Evolutionary conservation across 352 stramenopile species (phyloP).

Genomic region (Phytopythium mirpurense): DNA sequence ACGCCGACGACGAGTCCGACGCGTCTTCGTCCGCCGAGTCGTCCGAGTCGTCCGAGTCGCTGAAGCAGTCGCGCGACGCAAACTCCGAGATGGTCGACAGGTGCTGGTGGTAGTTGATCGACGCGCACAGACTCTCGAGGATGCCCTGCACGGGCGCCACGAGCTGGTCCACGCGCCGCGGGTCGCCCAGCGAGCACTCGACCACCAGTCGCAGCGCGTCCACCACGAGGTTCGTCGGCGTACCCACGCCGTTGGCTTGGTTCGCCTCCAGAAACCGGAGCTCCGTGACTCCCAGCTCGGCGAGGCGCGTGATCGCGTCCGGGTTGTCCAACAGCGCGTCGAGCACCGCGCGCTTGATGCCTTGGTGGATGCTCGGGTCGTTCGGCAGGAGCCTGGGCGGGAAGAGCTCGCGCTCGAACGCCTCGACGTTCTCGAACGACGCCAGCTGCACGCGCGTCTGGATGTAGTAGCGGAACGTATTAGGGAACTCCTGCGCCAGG

Average conservation of each 20-base stretch:
- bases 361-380: constrained; percentile 46
- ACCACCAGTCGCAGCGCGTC: constrained; percentile 57
- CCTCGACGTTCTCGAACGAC: constrained; percentile 68
- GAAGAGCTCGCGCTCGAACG: constrained; percentile 68
- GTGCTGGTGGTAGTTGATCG: constrained; percentile 78
- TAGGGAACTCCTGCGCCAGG: constrained; percentile 61
- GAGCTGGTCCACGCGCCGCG: constrained; percentile 39
- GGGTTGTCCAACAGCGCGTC: constrained; percentile 39
- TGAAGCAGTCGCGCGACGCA: constrained; percentile 68
- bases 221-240: constrained; percentile 44
- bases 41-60: constrained; percentile 69
- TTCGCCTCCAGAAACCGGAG: constrained; percentile 65
- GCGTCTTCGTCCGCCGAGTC: constrained; percentile 29
- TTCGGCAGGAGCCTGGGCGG: constrained; percentile 40
- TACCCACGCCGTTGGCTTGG: constrained; percentile 31
- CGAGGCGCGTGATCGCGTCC: constrained; percentile 38
- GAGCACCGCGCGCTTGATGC: constrained; percentile 51
- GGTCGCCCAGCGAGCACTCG: constrained; percentile 36
- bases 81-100: constrained; percentile 70
- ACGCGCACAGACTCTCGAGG: constrained; percentile 50
- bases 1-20: constrained; percentile 2
- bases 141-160: constrained; percentile 43
- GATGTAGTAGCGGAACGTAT: constrained; percentile 75
- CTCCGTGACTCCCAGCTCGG: constrained; percentile 53
- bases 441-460: constrained; percentile 60